Evolutionary conservation across 805 yeast species (phyloP), one percentile per base, ranked within the genome.

Genomic region (Candida morakotiae): DNA sequence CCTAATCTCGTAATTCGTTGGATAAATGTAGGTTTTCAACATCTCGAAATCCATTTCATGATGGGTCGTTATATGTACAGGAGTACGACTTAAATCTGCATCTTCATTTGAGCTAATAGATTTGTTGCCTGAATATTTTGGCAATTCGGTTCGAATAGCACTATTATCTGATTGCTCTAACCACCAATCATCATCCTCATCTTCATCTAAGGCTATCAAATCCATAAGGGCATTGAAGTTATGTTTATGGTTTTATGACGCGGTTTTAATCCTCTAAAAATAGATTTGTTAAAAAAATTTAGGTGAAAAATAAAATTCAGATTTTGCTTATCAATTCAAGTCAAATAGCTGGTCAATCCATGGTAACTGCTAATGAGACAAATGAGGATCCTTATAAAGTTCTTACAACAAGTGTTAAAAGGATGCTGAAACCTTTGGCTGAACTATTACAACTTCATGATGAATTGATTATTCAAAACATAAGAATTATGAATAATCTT

Each of bases 1-100:
- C 54, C 99, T 75, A 0, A 83, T 69, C 42, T 85, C 84, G 45
- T 77, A 76, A 51, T 93, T 91, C 1, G 87, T 79, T 0, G 99
- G 98, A 55, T 94, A 93, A 0, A 87, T 63, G 51, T 80, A 86
- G 0, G 77, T 64, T 16, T 39, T 24, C 9, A 58, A 42, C 31
- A 37, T 41, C 19, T 42, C 42, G 31, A 53, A 51, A 38, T 54
- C 51, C 25, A 57, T 49, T 15, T 26, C 39, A 38, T 58, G 64
- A 34, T 56, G 61, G 4, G 58, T 55, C 3, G 60, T 55, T 3
- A 35, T 31, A 17, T 38, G 39, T 1, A 27, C 18, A 13, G 28
- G n/a, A 29, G 21, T 9, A 34, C 16, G 6, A 9, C 20, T 6
- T 27, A n/a, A 16, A 7, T 5, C 20, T n/a, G n/a, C n/a, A n/a